Evolutionary conservation across 2,329 filamentous ascomycete genomes (phyloP), one percentile per base, ranked within the genome.

Genomic region (Pyrenophora seminiperda): DNA sequence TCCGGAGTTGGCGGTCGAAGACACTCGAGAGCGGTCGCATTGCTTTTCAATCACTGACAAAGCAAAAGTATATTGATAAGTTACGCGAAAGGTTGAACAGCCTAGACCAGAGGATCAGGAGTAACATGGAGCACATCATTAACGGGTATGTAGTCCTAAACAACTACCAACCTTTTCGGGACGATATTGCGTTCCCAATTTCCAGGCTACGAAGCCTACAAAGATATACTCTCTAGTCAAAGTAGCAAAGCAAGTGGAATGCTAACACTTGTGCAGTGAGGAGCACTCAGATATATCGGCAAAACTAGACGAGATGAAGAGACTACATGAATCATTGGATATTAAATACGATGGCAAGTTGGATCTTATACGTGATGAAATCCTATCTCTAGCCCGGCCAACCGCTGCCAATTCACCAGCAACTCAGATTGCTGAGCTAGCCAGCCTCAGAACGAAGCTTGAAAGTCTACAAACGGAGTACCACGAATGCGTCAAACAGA

Each of bases 371-470:
- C 27, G 39, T n/a, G 19, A 33, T 2, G 29, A 41, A 4, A 22
- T 41, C 22, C 17, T 41, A 1, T 11, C 24, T 0, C 14, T 31
- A 1, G 14, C 10, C 17, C 4, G 2, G 11, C 39, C 32, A 7
- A 4, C 0, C 4, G 11, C 9, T 3, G 7, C 18, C 11, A 20
- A 18, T 11, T 17, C 30, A 10, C 6, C 13, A 14, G 13, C 6
- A 5, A 19, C n/a, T 3, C 29, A 41, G 4, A 4, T 20, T 1
- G 18, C 40, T 5, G 17, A 42, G n/a, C 41, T 61, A 7, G 15
- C 32, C 0, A 49, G 45, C 7, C 33, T 61, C 2, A 53, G 41
- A 5, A 50, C 39, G 1, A 61, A 61, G 30, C 20, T 61, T n/a
- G 49, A 47, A 0, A 18, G 22, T 2, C 41, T 59, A 1, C n/a